Evolutionary conservation across 2,329 filamentous ascomycete genomes (phyloP), one percentile per base, ranked within the genome.

Genomic region (Penicillium expansum): DNA sequence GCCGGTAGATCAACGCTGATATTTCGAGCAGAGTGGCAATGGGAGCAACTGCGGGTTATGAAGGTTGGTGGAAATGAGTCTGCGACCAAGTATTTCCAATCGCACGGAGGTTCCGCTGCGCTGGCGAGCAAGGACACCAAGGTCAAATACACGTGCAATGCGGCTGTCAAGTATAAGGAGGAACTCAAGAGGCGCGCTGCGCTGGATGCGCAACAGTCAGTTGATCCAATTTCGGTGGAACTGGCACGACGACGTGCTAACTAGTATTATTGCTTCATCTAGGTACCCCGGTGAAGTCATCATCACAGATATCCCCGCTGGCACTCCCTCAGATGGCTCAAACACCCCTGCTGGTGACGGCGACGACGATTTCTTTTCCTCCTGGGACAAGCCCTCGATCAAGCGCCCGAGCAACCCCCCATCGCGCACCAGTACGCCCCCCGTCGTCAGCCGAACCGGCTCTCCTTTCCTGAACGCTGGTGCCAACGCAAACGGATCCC

Each of bases 51-150:
- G 59, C 90, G 94, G 51, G 78, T 93, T 56, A 97, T 99, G 93
- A 99, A 99, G 79, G 92, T 97, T 16, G 94, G 94, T 64, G 94
- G 94, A 56, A 99, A 99, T 71, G 93, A 97, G 78, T 96, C 92
- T 57, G 94, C 94, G 48, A 97, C 92, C 70, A 97, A 96, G 78
- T 99, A 91, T 81, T 99, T 97, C 81, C 92, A 97, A 78, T 88
- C 91, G 67, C 94, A 99, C 73, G 94, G 94, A 62, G 94, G 94
- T 60, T 92, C 90, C 39, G 92, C 93, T 48, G 93, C 93, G 54
- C 84, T 99, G 60, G 91, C 91, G 66, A 97, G 92, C 84, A 97
- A 97, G 77, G 94, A 99, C 71, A 84, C 89, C 47, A 97, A 97
- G 80, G 92, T 91, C 55, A 99, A 99, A 80, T 99, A 99, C 77